These are phyloP conservation scores for Haplosporangium gracile DNA, from an alignment of 192 early-diverging fungal genomes.

Conservation along the genomic window DNA sequence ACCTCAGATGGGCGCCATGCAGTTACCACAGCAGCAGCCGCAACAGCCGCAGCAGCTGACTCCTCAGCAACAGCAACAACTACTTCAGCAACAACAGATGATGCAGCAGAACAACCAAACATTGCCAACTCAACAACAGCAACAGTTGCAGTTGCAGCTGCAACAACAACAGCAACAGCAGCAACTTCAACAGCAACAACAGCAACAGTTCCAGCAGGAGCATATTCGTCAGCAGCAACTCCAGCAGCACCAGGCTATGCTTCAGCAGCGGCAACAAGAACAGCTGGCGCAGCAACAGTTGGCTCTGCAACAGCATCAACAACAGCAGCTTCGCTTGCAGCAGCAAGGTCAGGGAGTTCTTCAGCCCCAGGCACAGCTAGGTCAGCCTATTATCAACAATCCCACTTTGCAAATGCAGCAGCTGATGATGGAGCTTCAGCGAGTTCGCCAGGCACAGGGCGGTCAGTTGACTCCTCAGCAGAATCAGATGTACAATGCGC, in stretches of 20 bases:
- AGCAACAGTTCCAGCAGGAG: constrained; percentile 18
- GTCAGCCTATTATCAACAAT: constrained; percentile 20
- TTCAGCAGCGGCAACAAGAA: constrained; percentile 22
- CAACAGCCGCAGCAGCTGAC: constrained; percentile 20
- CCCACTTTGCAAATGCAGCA: constrained; percentile 25
- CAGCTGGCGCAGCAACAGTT: constrained; percentile 30
- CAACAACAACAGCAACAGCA: constrained; percentile 16
- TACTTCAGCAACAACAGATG: constrained; percentile 5
- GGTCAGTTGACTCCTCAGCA: constrained; percentile 20
- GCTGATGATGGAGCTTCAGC: constrained; percentile 16
- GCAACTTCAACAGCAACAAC: constrained; percentile 18
- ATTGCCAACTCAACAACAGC: constrained; percentile 17
- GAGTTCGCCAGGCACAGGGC: constrained; percentile 23
- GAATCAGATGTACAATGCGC: constrained; percentile 3
- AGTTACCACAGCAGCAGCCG: constrained; percentile 41
- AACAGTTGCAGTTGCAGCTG: constrained; percentile 18
- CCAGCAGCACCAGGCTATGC: constrained; percentile 28
- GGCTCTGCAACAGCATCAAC: constrained; percentile 9
- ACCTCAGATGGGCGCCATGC: constrained; percentile 49
- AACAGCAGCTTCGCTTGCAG: constrained; percentile 29
- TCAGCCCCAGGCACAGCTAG: constrained; percentile 17
- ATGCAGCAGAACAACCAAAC: constrained; percentile 10
- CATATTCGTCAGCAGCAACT: constrained; percentile 24
- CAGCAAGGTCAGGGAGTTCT: constrained; percentile 26
- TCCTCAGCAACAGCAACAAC: constrained; percentile 16